Percentiles rank a stretch among this genome's conserved stretches.
Conservation (phyloP, 2,329 filamentous ascomycete species). For the Monosporascus ibericus region DNA sequence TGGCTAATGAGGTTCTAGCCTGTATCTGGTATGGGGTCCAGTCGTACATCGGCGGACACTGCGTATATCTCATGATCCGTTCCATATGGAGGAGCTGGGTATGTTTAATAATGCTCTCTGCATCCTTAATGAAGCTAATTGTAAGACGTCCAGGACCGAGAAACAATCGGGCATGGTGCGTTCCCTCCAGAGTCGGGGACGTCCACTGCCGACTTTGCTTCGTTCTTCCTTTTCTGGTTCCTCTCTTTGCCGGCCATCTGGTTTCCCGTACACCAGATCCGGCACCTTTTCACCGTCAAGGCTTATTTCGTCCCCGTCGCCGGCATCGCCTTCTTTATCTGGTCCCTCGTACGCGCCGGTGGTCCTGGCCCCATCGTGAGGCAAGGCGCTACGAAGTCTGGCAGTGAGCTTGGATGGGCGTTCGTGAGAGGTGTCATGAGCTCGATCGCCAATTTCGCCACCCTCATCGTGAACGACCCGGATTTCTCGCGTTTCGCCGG, state of each 20-base stretch:
- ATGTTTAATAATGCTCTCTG: slow-evolving; percentile 14
- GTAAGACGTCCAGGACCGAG: slow-evolving; percentile 31
- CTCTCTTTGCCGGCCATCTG: slow-evolving; percentile 76
- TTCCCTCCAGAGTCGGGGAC: slow-evolving; percentile 63
- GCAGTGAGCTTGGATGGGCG: slow-evolving; percentile 70
- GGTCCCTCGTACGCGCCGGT: slow-evolving; percentile 75
- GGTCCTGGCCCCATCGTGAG: slow-evolving; percentile 78
- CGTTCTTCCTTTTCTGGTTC: slow-evolving; percentile 85
- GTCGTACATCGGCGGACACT: slow-evolving; percentile 76
- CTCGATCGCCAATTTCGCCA: slow-evolving; percentile 85
- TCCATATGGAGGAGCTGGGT: slow-evolving; percentile 71
- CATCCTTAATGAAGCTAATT: slow-evolving; percentile 1
- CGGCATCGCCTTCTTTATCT: slow-evolving; percentile 82
- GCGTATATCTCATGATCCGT: slow-evolving; percentile 83
- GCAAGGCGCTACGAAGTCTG: slow-evolving; percentile 56
- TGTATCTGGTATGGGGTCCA: slow-evolving; percentile 88
- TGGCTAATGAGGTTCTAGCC: slow-evolving; percentile 33
- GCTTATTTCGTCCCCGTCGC: slow-evolving; percentile 76
- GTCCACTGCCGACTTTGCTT: slow-evolving; percentile 67
- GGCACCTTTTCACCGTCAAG: slow-evolving; percentile 88
- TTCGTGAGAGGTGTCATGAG: slow-evolving; percentile 84
- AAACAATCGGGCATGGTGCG: slow-evolving; percentile 55
- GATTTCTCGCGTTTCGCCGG: slow-evolving; percentile 81
- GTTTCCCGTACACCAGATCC: slow-evolving; percentile 83
- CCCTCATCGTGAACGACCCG: slow-evolving; percentile 75